Conservation (phyloP, 2,329 filamentous ascomycete species). For the Magnaporthiopsis incrustans region DNA sequence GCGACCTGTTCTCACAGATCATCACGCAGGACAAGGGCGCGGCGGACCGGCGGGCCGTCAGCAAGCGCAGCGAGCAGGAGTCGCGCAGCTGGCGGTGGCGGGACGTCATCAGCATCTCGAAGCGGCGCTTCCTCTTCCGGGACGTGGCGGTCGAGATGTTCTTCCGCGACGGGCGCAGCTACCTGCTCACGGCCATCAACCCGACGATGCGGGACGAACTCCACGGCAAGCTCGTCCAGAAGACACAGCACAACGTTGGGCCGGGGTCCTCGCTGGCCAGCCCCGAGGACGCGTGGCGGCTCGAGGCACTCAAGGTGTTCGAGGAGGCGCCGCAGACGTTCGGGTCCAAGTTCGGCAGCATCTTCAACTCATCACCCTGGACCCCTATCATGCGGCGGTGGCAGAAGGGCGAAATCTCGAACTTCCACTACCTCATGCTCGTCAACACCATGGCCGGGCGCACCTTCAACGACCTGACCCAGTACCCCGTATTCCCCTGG, state of each 20-base stretch:
- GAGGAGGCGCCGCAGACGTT: slow-evolving; percentile 56
- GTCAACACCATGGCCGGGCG: slow-evolving; percentile 95
- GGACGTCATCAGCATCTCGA: slow-evolving; percentile 91
- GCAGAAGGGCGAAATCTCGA: slow-evolving; percentile 91
- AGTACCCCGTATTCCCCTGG: slow-evolving; percentile 98
- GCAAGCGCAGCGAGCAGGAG: slow-evolving; percentile 60
- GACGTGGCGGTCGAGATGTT: slow-evolving; percentile 97
- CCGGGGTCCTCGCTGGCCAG: slow-evolving; percentile 57
- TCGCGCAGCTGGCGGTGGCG: slow-evolving; percentile 89
- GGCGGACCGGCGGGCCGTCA: slow-evolving; percentile 2
- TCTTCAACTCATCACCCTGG: slow-evolving; percentile 76
- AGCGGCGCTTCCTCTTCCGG: slow-evolving; percentile 87
- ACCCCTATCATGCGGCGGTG: slow-evolving; percentile 83
- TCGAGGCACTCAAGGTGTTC: slow-evolving; percentile 69
- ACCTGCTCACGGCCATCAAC: slow-evolving; percentile 78
- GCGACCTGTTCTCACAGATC: slow-evolving; percentile 91
- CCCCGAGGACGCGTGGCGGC: slow-evolving; percentile 83
- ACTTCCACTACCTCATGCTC: slow-evolving; percentile 98
- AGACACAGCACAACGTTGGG: slow-evolving; percentile 72
- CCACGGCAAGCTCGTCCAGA: slow-evolving; percentile 64
- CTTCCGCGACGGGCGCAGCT: slow-evolving; percentile 93
- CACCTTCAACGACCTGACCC: slow-evolving; percentile 96
- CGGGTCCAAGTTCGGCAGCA: slow-evolving; percentile 82
- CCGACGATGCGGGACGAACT: slow-evolving; percentile 69
- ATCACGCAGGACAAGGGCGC: slow-evolving; percentile 58